Conservation (phyloP, 2,329 filamentous ascomycete species). For the Scedosporium boydii region DNA sequence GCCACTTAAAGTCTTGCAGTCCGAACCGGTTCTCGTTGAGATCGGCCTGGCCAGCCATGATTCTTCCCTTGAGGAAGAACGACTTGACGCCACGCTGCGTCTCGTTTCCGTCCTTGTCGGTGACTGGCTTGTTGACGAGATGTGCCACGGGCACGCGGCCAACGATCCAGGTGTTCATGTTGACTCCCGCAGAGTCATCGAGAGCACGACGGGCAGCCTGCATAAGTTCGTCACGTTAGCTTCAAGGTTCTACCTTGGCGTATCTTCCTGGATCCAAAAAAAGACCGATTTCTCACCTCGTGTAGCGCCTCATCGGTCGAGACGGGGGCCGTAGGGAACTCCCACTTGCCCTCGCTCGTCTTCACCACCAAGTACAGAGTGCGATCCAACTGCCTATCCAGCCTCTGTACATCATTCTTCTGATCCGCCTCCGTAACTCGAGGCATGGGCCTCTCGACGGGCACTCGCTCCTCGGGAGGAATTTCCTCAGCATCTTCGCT, state of each 20-base stretch:
- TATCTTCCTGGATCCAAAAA: neutral
- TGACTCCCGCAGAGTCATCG: conserved; percentile 66
- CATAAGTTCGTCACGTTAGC: neutral
- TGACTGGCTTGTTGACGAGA: conserved; percentile 46
- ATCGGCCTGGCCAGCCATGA: conserved; percentile 93
- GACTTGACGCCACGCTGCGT: conserved; percentile 61
- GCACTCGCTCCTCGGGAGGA: conserved; percentile 48
- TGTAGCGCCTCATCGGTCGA: conserved; percentile 66
- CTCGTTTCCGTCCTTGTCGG: conserved; percentile 32
- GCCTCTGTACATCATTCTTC: conserved; percentile 61
- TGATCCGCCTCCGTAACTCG: conserved; percentile 71
- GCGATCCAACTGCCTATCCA: conserved; percentile 70
- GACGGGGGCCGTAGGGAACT: conserved; percentile 68
- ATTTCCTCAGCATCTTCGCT: conserved; percentile 52
- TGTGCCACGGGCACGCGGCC: conserved; percentile 85
- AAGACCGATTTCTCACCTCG: conserved; percentile 57
- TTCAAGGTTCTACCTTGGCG: conserved; percentile 10
- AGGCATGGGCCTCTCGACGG: conserved; percentile 59
- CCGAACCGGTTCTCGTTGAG: conserved; percentile 62
- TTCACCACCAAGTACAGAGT: conserved; percentile 86
- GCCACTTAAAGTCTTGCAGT: conserved; percentile 80
- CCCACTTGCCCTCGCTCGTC: conserved; percentile 62
- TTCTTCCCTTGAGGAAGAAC: conserved; percentile 93
- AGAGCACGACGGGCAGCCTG: conserved; percentile 78
- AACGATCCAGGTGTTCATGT: conserved; percentile 99